Conservation (phyloP, 352 stramenopile species). For the Pythium brassicae region DNA sequence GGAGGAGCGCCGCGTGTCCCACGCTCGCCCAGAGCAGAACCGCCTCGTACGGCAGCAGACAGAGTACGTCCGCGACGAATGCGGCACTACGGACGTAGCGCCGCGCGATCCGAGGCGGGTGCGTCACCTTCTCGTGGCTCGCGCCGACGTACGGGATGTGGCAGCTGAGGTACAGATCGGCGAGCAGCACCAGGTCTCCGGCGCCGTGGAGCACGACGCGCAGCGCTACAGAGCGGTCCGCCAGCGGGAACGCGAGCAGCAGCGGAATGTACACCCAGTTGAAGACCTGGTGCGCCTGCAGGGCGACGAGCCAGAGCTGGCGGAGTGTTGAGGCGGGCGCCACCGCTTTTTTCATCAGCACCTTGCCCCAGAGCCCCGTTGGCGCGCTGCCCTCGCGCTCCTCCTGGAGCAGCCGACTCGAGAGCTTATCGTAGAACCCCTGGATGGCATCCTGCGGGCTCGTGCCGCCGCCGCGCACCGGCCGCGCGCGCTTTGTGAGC, state of each 20-base stretch:
- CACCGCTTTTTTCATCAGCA: not conserved
- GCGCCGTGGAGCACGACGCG: slow-evolving; percentile 19
- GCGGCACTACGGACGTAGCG: slow-evolving; percentile 23
- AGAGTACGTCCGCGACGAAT: slow-evolving; percentile 40
- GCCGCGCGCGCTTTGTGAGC: not conserved
- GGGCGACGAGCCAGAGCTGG: not conserved
- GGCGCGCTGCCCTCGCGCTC: not conserved
- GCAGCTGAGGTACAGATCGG: slow-evolving; percentile 52
- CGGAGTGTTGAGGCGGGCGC: not conserved
- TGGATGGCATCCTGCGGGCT: not conserved
- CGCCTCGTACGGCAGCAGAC: slow-evolving; percentile 26
- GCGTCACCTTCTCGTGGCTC: slow-evolving; percentile 46
- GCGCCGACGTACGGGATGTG: slow-evolving; percentile 36
- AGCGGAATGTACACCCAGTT: slow-evolving; percentile 49
- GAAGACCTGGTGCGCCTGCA: slow-evolving; percentile 15
- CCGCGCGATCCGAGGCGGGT: slow-evolving; percentile 24
- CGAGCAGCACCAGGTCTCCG: slow-evolving; percentile 23
- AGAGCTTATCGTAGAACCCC: not conserved
- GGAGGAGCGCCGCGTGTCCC: slow-evolving; percentile 5
- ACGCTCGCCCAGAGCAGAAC: slow-evolving; percentile 12
- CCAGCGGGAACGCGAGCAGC: slow-evolving; percentile 38
- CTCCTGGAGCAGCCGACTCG: not conserved
- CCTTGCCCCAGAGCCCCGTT: not conserved
- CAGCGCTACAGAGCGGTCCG: not conserved
- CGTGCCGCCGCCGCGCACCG: no score